Conservation (phyloP, 2,329 filamentous ascomycete genomes). For the Whalleya microplaca region DNA sequence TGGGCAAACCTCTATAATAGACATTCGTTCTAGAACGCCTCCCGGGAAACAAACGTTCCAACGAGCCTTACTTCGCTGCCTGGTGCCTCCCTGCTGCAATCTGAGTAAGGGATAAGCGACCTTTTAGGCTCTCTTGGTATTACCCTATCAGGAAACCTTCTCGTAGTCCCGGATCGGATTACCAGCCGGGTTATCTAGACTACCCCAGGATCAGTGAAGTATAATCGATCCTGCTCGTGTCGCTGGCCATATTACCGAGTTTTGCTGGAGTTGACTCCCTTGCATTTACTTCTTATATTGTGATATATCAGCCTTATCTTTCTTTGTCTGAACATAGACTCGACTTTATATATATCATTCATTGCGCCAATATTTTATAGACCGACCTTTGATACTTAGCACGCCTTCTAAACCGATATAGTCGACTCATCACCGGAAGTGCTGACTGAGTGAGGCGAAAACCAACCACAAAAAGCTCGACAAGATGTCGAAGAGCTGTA, state of each 20-base stretch:
- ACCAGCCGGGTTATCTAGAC: constrained; percentile 3
- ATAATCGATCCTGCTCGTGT: neutral
- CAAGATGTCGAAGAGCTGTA: constrained; percentile 37
- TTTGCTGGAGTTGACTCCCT: neutral
- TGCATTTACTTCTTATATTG: neutral
- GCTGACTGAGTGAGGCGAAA: neutral
- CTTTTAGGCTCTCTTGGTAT: constrained; percentile 7
- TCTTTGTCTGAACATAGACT: neutral
- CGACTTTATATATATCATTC: neutral
- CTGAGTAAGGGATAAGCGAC: constrained; percentile 5
- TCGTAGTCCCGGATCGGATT: constrained; percentile 23
- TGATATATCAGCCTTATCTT: neutral
- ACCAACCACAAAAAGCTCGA: constrained; percentile 1
- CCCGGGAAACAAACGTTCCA: neutral
- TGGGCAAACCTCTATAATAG: too few relatives aligned
- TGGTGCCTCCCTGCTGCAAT: neutral
- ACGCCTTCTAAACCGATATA: neutral
- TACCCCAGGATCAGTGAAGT: neutral
- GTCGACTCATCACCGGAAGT: too few relatives aligned
- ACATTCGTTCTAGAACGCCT: neutral
- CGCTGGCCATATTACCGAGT: neutral
- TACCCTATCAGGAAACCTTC: constrained; percentile 27
- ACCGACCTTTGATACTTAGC: too few relatives aligned
- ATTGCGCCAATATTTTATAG: too few relatives aligned
- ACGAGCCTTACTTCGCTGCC: neutral